Conservation (phyloP, 2,329 filamentous ascomycete species). For the Escovopsis sp. region DNA sequence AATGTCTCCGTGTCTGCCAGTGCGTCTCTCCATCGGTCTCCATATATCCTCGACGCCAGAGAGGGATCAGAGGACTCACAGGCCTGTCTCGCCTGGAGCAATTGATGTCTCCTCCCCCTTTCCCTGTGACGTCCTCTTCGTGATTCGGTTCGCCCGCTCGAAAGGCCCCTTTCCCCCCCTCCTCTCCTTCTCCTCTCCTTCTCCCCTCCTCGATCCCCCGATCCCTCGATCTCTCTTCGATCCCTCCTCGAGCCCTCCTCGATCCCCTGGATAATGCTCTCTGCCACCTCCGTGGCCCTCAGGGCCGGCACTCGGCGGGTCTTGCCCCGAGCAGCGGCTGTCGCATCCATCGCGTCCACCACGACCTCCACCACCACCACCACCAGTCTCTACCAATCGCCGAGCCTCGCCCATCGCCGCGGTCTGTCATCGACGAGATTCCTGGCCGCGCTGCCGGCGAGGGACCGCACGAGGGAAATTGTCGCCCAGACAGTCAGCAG, state of each 20-base stretch:
- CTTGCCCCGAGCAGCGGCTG: constrained; percentile 16
- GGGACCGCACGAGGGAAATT: constrained; percentile 20
- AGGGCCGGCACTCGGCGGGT: constrained; percentile 28
- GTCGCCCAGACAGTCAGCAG: constrained; percentile 59
- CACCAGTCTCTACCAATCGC: constrained; percentile 11
- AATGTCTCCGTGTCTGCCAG: too few species aligned
- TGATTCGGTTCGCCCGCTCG: too few species aligned
- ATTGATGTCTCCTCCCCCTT: not conserved
- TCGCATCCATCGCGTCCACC: constrained; percentile 7
- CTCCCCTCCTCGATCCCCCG: too few species aligned
- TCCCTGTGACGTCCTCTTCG: too few species aligned
- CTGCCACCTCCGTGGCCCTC: constrained; percentile 25
- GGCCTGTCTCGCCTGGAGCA: not conserved
- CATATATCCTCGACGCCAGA: not conserved
- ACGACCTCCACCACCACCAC: constrained; percentile 10
- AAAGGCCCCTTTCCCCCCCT: too few species aligned
- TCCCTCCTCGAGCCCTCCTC: constrained; percentile 1
- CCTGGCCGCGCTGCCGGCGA: constrained; percentile 6
- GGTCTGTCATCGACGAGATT: constrained; percentile 5
- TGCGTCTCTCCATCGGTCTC: too few species aligned
- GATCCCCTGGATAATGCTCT: constrained; percentile 23
- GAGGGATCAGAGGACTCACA: constrained; percentile 3
- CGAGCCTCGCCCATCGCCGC: constrained; percentile 11
- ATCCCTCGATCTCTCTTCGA: too few species aligned
- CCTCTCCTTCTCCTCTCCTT: not conserved